Evolutionary conservation across 2,329 filamentous ascomycete genomes (phyloP).

Genomic region (Metarhizium rileyi): DNA sequence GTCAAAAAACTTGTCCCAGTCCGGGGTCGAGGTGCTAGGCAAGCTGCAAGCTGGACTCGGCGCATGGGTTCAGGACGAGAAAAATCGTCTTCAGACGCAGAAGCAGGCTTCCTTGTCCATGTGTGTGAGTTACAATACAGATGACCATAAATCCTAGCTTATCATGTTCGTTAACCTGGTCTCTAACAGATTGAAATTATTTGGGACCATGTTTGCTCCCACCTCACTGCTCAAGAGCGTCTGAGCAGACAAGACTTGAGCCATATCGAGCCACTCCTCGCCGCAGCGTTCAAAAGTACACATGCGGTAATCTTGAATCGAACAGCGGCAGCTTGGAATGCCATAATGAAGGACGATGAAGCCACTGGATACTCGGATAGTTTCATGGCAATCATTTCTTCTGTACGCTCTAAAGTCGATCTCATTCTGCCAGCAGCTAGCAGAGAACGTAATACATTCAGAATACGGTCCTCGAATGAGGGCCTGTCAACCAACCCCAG

Average conservation of each 20-base stretch:
- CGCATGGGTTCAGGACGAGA: conserved; percentile 53
- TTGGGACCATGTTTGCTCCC: conserved; percentile 39
- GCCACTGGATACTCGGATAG: conserved; percentile 53
- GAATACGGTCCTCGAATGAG: conserved; percentile 31
- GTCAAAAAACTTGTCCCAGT: background rate
- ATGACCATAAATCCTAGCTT: background rate
- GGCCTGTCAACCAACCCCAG: conserved; percentile 39
- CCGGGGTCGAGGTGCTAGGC: conserved; percentile 38
- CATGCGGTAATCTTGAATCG: conserved; percentile 44
- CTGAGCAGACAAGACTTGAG: conserved; percentile 36
- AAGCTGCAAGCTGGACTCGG: conserved; percentile 53
- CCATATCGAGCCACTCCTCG: conserved; percentile 44
- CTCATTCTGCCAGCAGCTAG: conserved; percentile 36
- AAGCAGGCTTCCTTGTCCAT: conserved; percentile 28
- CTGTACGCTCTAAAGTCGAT: conserved; percentile 44
- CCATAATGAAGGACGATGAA: conserved; percentile 51
- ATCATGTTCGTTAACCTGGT: conserved; percentile 16
- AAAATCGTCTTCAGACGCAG: conserved; percentile 31
- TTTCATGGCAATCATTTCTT: conserved; percentile 52
- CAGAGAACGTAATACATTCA: conserved; percentile 26
- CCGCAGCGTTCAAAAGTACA: conserved; percentile 47
- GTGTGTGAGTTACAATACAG: conserved; percentile 28
- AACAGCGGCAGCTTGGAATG: conserved; percentile 55
- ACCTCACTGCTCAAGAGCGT: conserved; percentile 25
- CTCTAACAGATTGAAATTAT: conserved; percentile 15